Evolutionary conservation across 2,329 filamentous ascomycete species (phyloP).

Genomic region (Apiospora saccharicola): DNA sequence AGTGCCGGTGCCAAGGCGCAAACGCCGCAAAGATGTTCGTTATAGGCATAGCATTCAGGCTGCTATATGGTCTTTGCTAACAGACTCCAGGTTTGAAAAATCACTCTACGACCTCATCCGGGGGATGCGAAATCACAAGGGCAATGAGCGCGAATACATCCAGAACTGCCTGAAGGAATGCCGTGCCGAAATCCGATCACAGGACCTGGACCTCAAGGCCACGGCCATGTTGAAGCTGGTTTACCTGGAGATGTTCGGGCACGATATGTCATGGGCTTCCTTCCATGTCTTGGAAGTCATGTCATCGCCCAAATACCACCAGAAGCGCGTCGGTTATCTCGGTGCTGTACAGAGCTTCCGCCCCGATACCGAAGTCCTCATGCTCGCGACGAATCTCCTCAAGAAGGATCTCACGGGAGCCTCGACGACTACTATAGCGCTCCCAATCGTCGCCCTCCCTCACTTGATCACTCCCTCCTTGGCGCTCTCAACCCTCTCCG

Average conservation of each 20-base stretch:
- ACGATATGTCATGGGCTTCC: constrained; percentile 99
- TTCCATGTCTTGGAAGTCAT: constrained; percentile 99
- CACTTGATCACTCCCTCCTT: constrained; percentile 94
- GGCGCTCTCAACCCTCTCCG: constrained; percentile 86
- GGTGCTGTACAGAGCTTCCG: constrained; percentile 96
- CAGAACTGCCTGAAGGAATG: constrained; percentile 95
- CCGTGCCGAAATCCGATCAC: constrained; percentile 86
- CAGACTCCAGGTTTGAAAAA: constrained; percentile 86
- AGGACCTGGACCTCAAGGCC: constrained; percentile 98
- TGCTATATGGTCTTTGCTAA: background rate
- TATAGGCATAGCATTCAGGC: constrained; percentile 70
- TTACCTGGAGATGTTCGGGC: constrained; percentile 98
- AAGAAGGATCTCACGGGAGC: constrained; percentile 90
- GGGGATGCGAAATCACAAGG: constrained; percentile 94
- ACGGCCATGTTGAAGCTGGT: constrained; percentile 95
- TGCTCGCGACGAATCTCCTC: constrained; percentile 94
- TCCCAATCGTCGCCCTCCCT: constrained; percentile 89
- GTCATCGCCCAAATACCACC: constrained; percentile 92
- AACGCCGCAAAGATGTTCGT: constrained; percentile 18
- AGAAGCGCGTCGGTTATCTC: constrained; percentile 94
- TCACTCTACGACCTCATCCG: constrained; percentile 98
- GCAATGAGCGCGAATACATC: constrained; percentile 93
- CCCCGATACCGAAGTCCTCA: constrained; percentile 93
- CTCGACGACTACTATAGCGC: constrained; percentile 77
- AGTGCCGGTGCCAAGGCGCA: constrained; percentile 22